Evolutionary conservation across 1,139 yeast genomes (phyloP).

Genomic region (Candida dubliniensis): DNA sequence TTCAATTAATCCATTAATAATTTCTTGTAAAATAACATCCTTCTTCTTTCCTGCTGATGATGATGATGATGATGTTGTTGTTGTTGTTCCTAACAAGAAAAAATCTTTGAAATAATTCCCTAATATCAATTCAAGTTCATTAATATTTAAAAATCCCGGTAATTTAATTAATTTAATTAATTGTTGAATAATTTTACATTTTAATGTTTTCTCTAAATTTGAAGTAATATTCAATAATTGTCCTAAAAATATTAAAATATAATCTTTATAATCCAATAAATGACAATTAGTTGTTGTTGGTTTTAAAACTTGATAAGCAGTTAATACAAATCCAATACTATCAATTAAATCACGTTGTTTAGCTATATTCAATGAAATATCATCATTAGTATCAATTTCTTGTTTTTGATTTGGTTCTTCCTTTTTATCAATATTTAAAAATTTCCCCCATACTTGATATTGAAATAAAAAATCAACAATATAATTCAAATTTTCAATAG

Average conservation of each 20-base stretch:
- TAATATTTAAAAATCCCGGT: slow-evolving; percentile 43
- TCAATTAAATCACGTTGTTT: slow-evolving; percentile 63
- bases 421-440: slow-evolving; percentile 22
- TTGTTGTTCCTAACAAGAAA: slow-evolving; percentile 41
- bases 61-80: too few relatives aligned
- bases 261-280: slow-evolving; percentile 52
- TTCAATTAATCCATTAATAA: slow-evolving; percentile 53
- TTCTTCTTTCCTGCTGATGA: slow-evolving; percentile 19
- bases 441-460: slow-evolving; percentile 41
- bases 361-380: slow-evolving; percentile 44
- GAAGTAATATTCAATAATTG: slow-evolving; percentile 69
- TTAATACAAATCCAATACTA: slow-evolving; percentile 55
- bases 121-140: slow-evolving; percentile 62
- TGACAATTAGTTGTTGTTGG: slow-evolving; percentile 12
- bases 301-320: slow-evolving; percentile 30
- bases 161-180: slow-evolving; percentile 51
- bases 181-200: slow-evolving; percentile 66
- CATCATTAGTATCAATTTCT: slow-evolving; percentile 24
- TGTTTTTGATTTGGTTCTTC: slow-evolving; percentile 20
- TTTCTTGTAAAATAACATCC: slow-evolving; percentile 34
- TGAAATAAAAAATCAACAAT: slow-evolving; percentile 41
- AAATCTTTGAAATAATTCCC: slow-evolving; percentile 59
- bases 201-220: slow-evolving; percentile 62
- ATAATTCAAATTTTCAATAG: slow-evolving; percentile 42
- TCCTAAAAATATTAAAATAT: slow-evolving; percentile 61